Base-by-base conservation (phyloP, 2,329 filamentous ascomycete genomes). In the Sarocladium oryzae region DNA sequence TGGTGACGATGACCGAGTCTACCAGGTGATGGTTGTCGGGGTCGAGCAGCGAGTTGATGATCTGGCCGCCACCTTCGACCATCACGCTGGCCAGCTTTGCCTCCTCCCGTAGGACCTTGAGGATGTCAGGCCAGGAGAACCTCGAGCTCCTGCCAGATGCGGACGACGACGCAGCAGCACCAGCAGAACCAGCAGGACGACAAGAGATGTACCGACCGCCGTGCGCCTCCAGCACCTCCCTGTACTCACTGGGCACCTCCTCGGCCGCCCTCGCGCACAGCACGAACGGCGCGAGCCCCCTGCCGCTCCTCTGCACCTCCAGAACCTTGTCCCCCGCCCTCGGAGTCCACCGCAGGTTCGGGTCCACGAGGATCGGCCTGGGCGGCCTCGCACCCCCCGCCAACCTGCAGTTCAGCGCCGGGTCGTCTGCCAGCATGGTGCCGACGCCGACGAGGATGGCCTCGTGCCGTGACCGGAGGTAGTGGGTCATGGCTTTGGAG, bases 401-500 rank as follows among this genome's bases (percentile, higher is more conserved):
- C 40, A 91, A 76, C 16, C 91, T 83, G 63, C 88, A 93, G 65
- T 95, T 96, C 50, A 97, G 73, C 2, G 82, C 84, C 2, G 92
- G 92, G 62, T 96, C 81, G 65, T 97, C 92, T 18, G 88, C 86
- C 23, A 89, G 73, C 7, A 89, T 88, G 1, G 92, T 97, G 2
- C 86, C 86, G 4, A 86, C 88, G 20, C 92, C 92, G 28, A 97
- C 75, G 21, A 95, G 76, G 58, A 96, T 95, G 35, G 88, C 89
- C 56, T 88, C 82, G 69, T 97, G 90, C 15, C 78, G 79, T 11
- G 85, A 84, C 60, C 92, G 88, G 24, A 97, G 79, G 64, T 87
- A 89, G 68, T 97, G 92, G 0, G 92, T 96, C 89, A 97, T 95
- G 50, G 88, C 80, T 68, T 96, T 96, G 33, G 89, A 89, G 56